These are phyloP conservation scores for Scytalidium lignicola DNA, from an alignment of 2,329 filamentous ascomycete genomes.

Conservation along the genomic window DNA sequence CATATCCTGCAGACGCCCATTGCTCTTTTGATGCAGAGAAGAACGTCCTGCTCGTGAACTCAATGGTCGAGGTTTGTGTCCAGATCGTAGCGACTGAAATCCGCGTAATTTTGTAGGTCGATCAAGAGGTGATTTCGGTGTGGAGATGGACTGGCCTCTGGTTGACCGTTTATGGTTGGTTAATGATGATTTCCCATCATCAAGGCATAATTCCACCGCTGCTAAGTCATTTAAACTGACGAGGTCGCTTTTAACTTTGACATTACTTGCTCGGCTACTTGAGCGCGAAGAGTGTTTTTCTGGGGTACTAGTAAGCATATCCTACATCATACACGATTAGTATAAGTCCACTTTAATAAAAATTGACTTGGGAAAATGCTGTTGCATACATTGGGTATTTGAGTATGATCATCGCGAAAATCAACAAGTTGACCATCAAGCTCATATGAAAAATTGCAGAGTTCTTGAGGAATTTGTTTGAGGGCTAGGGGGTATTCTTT, in stretches of 20 bases:
- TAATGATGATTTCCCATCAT: constrained; percentile 8
- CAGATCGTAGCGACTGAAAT: background rate
- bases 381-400: background rate
- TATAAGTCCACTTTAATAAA: background rate
- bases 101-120: background rate
- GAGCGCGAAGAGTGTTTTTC: background rate
- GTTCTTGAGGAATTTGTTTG: constrained; percentile 72
- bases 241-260: background rate
- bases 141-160: constrained; percentile 8
- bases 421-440: constrained; percentile 55
- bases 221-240: background rate
- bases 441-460: constrained; percentile 73
- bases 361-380: background rate
- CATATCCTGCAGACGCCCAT: background rate
- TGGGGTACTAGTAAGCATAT: background rate
- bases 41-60: background rate
- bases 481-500: constrained; percentile 87
- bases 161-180: constrained; percentile 10
- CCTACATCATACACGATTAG: background rate
- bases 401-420: constrained; percentile 45
- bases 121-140: constrained; percentile 14
- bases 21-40: background rate
- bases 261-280: background rate
- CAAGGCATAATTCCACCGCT: background rate
- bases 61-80: background rate